phyloP scores from a whole-genome alignment of 805 yeast species.

The Candida maris region DNA sequence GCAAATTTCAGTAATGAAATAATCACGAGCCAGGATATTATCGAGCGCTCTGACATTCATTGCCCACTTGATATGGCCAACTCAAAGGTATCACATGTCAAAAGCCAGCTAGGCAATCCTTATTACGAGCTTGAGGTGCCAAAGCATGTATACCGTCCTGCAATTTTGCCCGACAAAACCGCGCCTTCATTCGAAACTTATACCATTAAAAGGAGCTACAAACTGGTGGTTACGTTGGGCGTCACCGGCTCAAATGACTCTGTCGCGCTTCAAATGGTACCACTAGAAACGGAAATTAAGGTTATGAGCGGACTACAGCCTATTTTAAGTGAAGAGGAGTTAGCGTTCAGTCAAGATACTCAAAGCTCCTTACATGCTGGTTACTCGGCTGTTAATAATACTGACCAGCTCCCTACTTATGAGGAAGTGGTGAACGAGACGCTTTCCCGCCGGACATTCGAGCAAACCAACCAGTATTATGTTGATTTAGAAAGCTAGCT shows the following conservation, averaged over 20 bases:
- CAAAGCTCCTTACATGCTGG: not conserved
- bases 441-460: slow-evolving; percentile 11
- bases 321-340: not conserved
- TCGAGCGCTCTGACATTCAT: slow-evolving; percentile 19
- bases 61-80: slow-evolving; percentile 38
- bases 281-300: slow-evolving; percentile 15
- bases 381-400: not conserved
- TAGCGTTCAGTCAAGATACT: not conserved
- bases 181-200: slow-evolving; percentile 57
- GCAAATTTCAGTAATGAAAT: slow-evolving; percentile 18
- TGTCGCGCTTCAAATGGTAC: slow-evolving; percentile 8
- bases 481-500: slow-evolving; percentile 11
- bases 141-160: slow-evolving; percentile 33
- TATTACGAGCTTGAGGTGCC: slow-evolving; percentile 46
- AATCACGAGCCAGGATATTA: slow-evolving; percentile 17
- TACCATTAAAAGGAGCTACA: slow-evolving; percentile 47
- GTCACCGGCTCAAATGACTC: slow-evolving; percentile 18
- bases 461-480: slow-evolving; percentile 16
- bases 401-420: slow-evolving; percentile 11
- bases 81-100: slow-evolving; percentile 27
- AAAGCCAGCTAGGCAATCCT: slow-evolving; percentile 12
- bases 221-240: slow-evolving; percentile 33
- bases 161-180: slow-evolving; percentile 43
- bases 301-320: slow-evolving; percentile 25
- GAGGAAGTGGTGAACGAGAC: slow-evolving; percentile 15